Conservation (phyloP, 306 rosid genomes). For the Trifolium pratense region DNA sequence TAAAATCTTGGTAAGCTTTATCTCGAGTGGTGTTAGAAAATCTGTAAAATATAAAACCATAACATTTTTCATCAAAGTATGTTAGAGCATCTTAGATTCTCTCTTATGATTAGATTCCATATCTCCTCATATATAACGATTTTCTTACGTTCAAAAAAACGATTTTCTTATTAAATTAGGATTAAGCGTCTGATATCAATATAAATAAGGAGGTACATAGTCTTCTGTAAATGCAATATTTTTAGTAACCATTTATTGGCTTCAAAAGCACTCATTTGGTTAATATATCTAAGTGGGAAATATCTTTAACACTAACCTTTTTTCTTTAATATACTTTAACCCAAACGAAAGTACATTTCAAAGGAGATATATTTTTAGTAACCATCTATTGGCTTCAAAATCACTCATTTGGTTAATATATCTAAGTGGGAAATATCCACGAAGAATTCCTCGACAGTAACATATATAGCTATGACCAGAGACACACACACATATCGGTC, state of each 20-base stretch:
- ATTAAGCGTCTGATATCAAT: background rate
- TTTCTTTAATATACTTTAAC: background rate
- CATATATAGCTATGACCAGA: too few species aligned
- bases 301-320: background rate
- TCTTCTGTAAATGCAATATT: background rate
- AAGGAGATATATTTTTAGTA: background rate
- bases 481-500: background rate
- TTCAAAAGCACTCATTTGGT: too few species aligned
- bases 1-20: background rate
- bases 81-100: background rate
- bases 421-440: background rate
- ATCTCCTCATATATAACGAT: background rate
- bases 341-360: background rate
- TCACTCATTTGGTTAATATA: conserved; percentile 10
- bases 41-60: background rate
- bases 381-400: conserved; percentile 8
- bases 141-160: too few species aligned
- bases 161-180: conserved; percentile 7
- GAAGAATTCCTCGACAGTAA: too few species aligned
- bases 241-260: too few species aligned
- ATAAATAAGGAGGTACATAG: conserved; percentile 11
- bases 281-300: too few species aligned
- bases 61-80: background rate
- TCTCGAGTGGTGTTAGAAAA: conserved; percentile 7
- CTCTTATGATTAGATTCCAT: background rate